A percentile compares a stretch with the other conserved stretches of the same genome.
phyloP scores from a whole-genome alignment of 176 grass and related monocot species.

The Secale cereale region DNA sequence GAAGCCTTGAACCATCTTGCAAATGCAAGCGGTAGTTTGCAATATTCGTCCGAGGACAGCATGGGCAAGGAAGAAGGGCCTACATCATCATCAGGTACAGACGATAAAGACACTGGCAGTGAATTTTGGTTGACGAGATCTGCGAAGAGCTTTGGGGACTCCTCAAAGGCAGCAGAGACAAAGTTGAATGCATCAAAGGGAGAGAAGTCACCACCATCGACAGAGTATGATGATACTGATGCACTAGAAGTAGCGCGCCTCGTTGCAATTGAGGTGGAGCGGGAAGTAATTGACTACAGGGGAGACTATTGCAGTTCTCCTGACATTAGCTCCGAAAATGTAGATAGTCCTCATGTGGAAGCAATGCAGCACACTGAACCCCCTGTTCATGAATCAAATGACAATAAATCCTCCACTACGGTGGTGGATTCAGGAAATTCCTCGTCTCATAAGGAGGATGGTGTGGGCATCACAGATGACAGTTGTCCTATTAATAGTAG shows the following conservation, averaged over 20 bases:
- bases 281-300: constrained; percentile 68
- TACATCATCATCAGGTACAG: constrained; percentile 38
- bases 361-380: background rate
- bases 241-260: constrained; percentile 52
- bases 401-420: constrained; percentile 40
- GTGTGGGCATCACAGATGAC: constrained; percentile 61
- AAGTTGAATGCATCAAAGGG: constrained; percentile 15
- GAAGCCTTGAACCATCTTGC: constrained; percentile 30
- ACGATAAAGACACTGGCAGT: constrained; percentile 12
- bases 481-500: background rate
- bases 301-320: constrained; percentile 65
- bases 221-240: constrained; percentile 61
- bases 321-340: constrained; percentile 47
- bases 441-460: constrained; percentile 59
- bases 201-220: constrained; percentile 37
- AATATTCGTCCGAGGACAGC: constrained; percentile 35
- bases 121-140: constrained; percentile 37
- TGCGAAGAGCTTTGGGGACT: constrained; percentile 35
- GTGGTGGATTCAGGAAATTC: constrained; percentile 42
- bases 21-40: constrained; percentile 13
- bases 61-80: constrained; percentile 34
- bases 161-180: constrained; percentile 40
- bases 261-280: constrained; percentile 36
- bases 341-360: background rate
- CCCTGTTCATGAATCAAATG: constrained; percentile 15